phyloP scores from a whole-genome alignment of 2,329 filamentous ascomycete genomes.

The Fusarium transvaalense region DNA sequence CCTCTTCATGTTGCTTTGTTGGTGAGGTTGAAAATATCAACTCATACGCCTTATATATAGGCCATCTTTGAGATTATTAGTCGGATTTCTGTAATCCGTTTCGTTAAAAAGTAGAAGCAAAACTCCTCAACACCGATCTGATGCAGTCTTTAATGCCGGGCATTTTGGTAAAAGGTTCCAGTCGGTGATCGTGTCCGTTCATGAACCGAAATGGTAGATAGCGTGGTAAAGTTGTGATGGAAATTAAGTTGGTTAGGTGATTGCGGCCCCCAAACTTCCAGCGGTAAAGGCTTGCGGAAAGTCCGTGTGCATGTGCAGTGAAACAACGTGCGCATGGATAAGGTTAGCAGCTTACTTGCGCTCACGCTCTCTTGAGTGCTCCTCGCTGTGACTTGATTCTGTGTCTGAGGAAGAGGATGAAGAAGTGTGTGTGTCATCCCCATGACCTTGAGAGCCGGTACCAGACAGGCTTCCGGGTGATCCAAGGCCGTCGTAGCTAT shows the following conservation, averaged over 20 bases:
- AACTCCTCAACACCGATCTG: conserved; percentile 51
- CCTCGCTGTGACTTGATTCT: conserved; percentile 53
- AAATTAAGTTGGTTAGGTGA: conserved; percentile 12
- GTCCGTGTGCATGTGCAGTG: background rate
- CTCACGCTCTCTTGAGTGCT: conserved; percentile 45
- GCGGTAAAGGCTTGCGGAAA: background rate
- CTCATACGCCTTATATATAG: conserved; percentile 16
- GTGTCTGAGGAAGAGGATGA: conserved; percentile 56
- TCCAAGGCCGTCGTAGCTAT: conserved; percentile 60
- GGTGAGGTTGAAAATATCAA: conserved; percentile 23
- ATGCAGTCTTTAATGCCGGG: conserved; percentile 52
- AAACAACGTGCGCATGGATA: background rate
- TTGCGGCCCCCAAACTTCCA: background rate
- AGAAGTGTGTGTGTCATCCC: conserved; percentile 52
- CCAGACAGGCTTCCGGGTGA: conserved; percentile 59
- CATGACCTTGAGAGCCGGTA: conserved; percentile 52
- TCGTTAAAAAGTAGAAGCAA: conserved; percentile 41
- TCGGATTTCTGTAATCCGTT: conserved; percentile 30
- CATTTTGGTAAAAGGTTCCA: conserved; percentile 38
- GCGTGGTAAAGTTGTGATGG: conserved; percentile 17
- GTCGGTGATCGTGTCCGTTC: conserved; percentile 42
- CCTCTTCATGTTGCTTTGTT: conserved; percentile 26
- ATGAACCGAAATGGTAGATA: conserved; percentile 37
- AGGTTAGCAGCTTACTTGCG: conserved; percentile 26
- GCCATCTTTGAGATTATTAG: conserved; percentile 41